A percentile compares a stretch with the other conserved stretches of the same genome.
Evolutionary conservation across 2,329 filamentous ascomycete genomes (phyloP).

Genomic region (Fusarium sp.): DNA sequence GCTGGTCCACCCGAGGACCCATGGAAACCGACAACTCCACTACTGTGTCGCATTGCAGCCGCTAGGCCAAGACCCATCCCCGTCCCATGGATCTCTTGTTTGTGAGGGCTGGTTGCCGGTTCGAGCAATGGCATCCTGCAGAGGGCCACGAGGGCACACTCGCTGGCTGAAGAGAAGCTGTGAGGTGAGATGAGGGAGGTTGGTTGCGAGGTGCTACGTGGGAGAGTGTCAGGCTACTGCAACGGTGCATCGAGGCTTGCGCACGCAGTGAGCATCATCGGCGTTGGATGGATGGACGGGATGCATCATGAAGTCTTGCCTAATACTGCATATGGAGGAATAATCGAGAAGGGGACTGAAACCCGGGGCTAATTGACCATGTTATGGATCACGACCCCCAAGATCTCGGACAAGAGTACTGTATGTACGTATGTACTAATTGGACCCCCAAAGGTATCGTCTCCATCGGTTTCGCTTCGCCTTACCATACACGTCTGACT

Average conservation of each 20-base stretch:
- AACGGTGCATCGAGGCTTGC: background rate
- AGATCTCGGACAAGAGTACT: background rate
- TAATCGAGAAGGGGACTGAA: background rate
- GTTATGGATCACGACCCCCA: slow-evolving; percentile 1
- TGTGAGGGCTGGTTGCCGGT: background rate
- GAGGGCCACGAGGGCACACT: slow-evolving; percentile 29
- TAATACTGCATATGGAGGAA: background rate
- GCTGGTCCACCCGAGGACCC: background rate
- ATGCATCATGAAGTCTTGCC: background rate
- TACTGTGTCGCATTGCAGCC: slow-evolving; percentile 17
- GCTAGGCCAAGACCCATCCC: slow-evolving; percentile 6
- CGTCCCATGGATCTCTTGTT: slow-evolving; percentile 5
- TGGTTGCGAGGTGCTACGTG: slow-evolving; percentile 12
- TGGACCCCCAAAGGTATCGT: slow-evolving; percentile 2
- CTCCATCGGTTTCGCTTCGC: background rate
- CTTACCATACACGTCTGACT: background rate
- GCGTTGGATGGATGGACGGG: background rate
- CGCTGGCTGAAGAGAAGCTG: slow-evolving; percentile 12
- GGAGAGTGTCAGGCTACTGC: slow-evolving; percentile 6
- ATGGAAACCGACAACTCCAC: background rate
- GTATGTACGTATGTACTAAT: background rate
- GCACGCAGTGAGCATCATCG: background rate
- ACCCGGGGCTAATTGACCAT: background rate
- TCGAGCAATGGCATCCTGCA: slow-evolving; percentile 36
- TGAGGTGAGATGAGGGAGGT: slow-evolving; percentile 6